Evolutionary conservation across 805 yeast species (phyloP), one percentile per base, ranked within the genome.

Genomic region (Starmerella apicola): DNA sequence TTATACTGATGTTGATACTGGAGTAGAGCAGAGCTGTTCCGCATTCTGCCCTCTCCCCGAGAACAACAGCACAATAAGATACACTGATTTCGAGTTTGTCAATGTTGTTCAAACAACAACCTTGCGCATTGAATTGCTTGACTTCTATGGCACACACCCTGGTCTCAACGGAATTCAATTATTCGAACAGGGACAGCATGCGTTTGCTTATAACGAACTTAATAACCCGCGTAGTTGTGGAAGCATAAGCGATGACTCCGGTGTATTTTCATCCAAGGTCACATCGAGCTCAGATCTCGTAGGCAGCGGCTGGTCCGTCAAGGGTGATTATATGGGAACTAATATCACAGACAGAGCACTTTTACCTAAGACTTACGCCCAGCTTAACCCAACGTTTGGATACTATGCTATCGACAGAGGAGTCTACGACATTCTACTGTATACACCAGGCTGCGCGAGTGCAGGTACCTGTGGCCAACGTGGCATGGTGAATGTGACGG

Each of bases 381-480:
- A 68, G 1, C 76, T 78, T 53, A 66, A 68, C 41, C 83, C 95
- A 10, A 18, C 22, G 4, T 32, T 46, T 27, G 32, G 21, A 8
- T 78, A 78, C 48, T 71, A 84, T 16, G 65, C 80, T 0, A 70
- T 73, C 46, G 66, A 82, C 19, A 3, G 23, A 0, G 96, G 96
- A 8, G 66, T 74, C 43, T 91, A 84, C 57, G 65, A 82, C 0
- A 66, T 91, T 19, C 63, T 73, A 38, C 51, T 86, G 36, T 78
- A 73, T 51, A 91, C 98, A 0, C 95, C 95, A 0, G 97, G 97
- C 0, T 91, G 98, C 62, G 38, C 57, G 1, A 56, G 51, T 3
- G 94, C 81, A 55, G 59, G 63, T 36, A 69, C 91, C 0, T 91
- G 98, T 60, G 49, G 56, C 18, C 43, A 62, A 17, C 70, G 98